Percentiles rank a stretch among this genome's conserved stretches.
Conservation (phyloP, 805 yeast species). For the Kuraishia molischiana region DNA sequence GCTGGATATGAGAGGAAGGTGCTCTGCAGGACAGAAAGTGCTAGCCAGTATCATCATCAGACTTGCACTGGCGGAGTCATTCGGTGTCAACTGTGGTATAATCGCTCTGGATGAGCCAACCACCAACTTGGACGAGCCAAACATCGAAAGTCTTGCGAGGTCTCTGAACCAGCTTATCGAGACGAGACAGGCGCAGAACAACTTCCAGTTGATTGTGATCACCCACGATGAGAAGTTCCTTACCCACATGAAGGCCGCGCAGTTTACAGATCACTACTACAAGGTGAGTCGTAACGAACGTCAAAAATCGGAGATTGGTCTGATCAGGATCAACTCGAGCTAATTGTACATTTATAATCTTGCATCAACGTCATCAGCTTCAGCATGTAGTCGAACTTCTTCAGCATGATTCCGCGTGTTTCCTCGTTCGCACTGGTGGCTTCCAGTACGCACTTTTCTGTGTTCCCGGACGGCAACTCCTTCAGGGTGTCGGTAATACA, state of each 20-base stretch:
- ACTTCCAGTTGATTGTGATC: constrained; percentile 90
- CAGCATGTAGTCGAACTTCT: too few species aligned
- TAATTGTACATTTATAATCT: too few species aligned
- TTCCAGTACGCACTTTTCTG: too few species aligned
- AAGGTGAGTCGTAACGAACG: constrained; percentile 71
- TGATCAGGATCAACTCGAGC: constrained; percentile 2
- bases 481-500: too few species aligned
- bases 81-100: constrained; percentile 91
- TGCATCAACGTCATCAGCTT: too few species aligned
- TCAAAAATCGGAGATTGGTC: constrained; percentile 64
- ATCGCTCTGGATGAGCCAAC: constrained; percentile 98
- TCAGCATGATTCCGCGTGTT: constrained; percentile 16
- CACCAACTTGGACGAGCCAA: constrained; percentile 85
- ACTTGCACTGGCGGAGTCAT: constrained; percentile 88
- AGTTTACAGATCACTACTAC: constrained; percentile 82
- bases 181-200: constrained; percentile 64
- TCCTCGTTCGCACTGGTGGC: too few species aligned
- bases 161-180: constrained; percentile 71
- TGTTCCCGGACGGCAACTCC: too few species aligned
- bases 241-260: constrained; percentile 73
- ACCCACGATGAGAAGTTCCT: constrained; percentile 94
- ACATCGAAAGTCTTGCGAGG: constrained; percentile 78
- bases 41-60: constrained; percentile 87
- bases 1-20: constrained; percentile 95
- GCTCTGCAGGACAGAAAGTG: constrained; percentile 97